Percentiles rank a stretch among this genome's conserved stretches.
These are phyloP conservation scores for Mycosphaerella sp. DNA, from an alignment of 2,329 filamentous ascomycete species.

Conservation along the genomic window DNA sequence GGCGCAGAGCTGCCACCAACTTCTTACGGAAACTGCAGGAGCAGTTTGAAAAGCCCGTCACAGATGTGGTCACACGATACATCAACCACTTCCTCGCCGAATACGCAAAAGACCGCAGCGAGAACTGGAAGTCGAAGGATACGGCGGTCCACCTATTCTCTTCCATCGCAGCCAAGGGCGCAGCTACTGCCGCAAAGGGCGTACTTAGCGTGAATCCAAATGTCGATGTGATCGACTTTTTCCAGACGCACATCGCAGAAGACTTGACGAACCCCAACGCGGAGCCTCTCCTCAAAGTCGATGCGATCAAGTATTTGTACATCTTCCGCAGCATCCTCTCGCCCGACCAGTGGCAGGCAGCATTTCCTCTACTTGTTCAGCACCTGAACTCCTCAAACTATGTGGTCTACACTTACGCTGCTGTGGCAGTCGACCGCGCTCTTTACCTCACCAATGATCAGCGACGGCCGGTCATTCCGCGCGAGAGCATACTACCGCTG, in stretches of 20 bases:
- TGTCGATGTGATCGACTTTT: conserved; percentile 86
- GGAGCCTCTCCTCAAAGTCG: conserved; percentile 86
- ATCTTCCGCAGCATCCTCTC: conserved; percentile 93
- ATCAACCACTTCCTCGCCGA: conserved; percentile 74
- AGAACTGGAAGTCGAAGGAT: conserved; percentile 95
- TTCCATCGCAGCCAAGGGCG: conserved; percentile 86
- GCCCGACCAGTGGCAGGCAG: conserved; percentile 83
- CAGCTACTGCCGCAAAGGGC: conserved; percentile 78
- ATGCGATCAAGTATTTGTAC: conserved; percentile 97
- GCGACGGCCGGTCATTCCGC: conserved; percentile 71
- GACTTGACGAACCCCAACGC: conserved; percentile 70
- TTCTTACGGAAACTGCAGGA: conserved; percentile 86
- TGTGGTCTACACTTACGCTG: conserved; percentile 95
- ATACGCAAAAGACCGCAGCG: conserved; percentile 59
- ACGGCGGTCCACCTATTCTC: conserved; percentile 97
- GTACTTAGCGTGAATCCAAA: conserved; percentile 74
- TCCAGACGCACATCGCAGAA: conserved; percentile 84
- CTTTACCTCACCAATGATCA: conserved; percentile 73
- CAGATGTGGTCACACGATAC: conserved; percentile 78
- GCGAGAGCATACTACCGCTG: conserved; percentile 70
- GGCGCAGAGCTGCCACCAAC: conserved; percentile 86
- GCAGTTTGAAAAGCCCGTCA: conserved; percentile 80
- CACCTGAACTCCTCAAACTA: conserved; percentile 87
- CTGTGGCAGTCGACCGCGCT: conserved; percentile 91
- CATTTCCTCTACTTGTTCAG: conserved; percentile 83